Percentiles rank a stretch among this genome's conserved stretches.
Evolutionary conservation across 352 stramenopile genomes (phyloP).

Genomic region (Pythium rishiriense): DNA sequence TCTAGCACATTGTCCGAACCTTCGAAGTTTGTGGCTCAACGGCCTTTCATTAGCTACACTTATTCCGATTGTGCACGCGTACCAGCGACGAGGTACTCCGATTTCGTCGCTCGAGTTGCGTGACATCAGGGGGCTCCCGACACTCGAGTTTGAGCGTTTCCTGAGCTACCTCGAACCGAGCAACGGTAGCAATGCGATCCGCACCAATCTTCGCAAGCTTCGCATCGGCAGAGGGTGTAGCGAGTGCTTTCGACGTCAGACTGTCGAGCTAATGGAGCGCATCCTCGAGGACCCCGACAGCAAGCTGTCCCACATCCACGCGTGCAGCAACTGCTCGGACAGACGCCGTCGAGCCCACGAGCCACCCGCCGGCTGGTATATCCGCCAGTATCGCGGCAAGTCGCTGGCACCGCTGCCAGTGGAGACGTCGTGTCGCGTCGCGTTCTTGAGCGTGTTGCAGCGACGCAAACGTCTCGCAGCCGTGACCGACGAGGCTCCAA

Average conservation of each 20-base stretch:
- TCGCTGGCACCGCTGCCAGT: neutral
- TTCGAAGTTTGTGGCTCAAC: neutral
- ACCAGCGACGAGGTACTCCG: neutral
- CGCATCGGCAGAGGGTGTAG: neutral
- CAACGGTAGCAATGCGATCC: neutral
- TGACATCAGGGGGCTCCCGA: neutral
- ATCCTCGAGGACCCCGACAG: conserved; percentile 2
- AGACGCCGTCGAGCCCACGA: neutral
- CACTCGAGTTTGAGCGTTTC: neutral
- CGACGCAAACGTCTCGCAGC: too few relatives aligned
- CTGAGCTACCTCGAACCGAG: neutral
- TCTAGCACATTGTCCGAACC: conserved; percentile 2
- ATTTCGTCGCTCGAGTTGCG: conserved; percentile 9
- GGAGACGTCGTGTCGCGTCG: neutral
- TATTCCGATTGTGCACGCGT: conserved; percentile 1
- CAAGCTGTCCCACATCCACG: neutral
- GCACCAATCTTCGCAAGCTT: neutral
- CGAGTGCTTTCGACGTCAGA: neutral
- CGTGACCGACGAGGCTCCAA: too few relatives aligned
- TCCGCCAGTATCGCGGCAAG: conserved; percentile 1
- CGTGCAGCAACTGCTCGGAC: neutral
- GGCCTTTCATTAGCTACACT: neutral
- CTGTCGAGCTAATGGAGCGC: neutral
- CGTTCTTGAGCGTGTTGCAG: neutral
- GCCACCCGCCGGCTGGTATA: neutral